These are phyloP conservation scores for Xerocomus brunneocitrinus DNA, from an alignment of 768 basidiomycete genomes.

Conservation along the genomic window DNA sequence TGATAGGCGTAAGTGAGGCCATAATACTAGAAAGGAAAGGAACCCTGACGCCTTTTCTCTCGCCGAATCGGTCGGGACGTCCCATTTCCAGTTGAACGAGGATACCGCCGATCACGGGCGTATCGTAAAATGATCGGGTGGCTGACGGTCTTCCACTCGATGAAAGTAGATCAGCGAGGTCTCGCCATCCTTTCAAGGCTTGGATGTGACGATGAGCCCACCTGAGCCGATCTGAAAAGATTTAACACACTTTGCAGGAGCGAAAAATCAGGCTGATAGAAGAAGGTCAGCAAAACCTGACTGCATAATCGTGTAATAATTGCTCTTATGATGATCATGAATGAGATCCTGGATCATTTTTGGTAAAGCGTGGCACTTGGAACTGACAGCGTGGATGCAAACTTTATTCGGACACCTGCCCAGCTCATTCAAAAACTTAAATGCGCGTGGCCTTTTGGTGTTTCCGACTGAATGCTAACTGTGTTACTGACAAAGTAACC, in stretches of 20 bases:
- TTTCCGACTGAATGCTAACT: not conserved
- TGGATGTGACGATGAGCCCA: too few relatives aligned
- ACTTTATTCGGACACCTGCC: not conserved
- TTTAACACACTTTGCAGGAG: too few relatives aligned
- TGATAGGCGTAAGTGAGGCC: not conserved
- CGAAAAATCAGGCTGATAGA: not conserved
- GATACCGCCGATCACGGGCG: slow-evolving; percentile 24
- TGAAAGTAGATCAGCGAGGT: not conserved
- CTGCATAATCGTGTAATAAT: not conserved
- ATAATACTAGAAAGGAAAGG: slow-evolving; percentile 4
- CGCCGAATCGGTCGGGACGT: slow-evolving; percentile 18
- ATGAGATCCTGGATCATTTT: not conserved
- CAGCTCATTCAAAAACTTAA: not conserved
- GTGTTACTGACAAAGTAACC: not conserved
- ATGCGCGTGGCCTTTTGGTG: not conserved
- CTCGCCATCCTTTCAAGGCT: too few relatives aligned
- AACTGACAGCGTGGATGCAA: not conserved
- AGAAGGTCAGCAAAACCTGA: not conserved
- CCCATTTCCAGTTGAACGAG: slow-evolving; percentile 1
- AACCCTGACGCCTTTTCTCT: slow-evolving; percentile 1
- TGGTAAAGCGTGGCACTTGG: not conserved
- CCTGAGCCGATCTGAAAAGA: too few relatives aligned
- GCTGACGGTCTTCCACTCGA: not conserved
- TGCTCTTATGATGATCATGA: not conserved
- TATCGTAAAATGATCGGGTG: slow-evolving; percentile 3